phyloP scores from a whole-genome alignment of 805 yeast genomes.

The Schwanniomyces sp. region DNA sequence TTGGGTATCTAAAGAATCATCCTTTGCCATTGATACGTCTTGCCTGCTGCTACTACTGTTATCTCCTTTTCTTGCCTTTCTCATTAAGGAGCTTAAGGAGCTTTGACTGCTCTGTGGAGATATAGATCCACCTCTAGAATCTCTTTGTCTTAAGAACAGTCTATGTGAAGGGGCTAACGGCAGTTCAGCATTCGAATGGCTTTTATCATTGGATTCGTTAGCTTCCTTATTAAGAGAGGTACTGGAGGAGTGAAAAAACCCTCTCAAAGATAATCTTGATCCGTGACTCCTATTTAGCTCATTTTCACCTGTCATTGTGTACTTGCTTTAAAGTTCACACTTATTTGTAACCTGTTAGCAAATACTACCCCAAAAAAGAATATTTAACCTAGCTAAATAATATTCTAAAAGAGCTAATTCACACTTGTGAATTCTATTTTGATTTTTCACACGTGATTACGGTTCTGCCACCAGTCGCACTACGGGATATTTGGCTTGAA shows the following conservation, averaged over 20 bases:
- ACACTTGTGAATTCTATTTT: no score
- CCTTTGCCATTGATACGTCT: background rate
- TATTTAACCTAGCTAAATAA: no score
- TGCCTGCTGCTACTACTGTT: background rate
- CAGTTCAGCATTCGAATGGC: background rate
- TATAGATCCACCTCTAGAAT: conserved; percentile 18
- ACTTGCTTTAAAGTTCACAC: background rate
- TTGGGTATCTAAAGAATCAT: background rate
- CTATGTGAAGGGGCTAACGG: conserved; percentile 18
- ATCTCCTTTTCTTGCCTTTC: background rate
- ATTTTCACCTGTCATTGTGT: background rate
- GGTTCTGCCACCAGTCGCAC: no score
- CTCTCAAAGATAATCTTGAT: conserved; percentile 1
- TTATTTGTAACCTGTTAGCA: background rate
- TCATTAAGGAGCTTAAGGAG: conserved; percentile 15
- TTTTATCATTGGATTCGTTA: background rate
- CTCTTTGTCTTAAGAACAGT: conserved; percentile 21
- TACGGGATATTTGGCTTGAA: background rate
- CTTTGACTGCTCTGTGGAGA: conserved; percentile 26
- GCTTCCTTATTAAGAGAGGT: background rate
- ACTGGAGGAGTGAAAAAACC: conserved; percentile 1
- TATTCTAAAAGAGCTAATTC: no score
- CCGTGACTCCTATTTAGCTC: background rate
- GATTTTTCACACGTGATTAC: no score
- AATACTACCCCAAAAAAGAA: background rate